Base-by-base conservation (phyloP, 73 alveolate genomes). In the Paramecium primaurelia region DNA sequence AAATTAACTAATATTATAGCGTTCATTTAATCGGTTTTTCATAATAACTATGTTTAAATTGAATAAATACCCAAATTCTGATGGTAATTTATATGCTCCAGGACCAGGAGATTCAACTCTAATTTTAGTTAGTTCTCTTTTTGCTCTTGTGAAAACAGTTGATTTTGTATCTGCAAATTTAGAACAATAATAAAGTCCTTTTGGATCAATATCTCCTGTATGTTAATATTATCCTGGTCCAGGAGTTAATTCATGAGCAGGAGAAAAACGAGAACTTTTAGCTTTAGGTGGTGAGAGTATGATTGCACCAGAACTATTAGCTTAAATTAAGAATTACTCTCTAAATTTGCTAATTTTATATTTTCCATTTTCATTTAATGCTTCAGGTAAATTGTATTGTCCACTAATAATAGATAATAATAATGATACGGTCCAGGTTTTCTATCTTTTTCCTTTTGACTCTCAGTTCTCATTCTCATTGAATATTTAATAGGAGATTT, bases 51-150 rank as follows among this genome's bases (percentile, higher is more conserved):
- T 26, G 47, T 32, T 32, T 12, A 32, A 64, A 28, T 12, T 32
- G 59, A n/a, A 6, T 20, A 12, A 89, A 30, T 89, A 51, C 22
- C 94, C 94, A 47, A 89, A 89, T 42, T 89, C 94, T 42, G 92
- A 30, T 69, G 94, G 94, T 26, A 89, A 64, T 71, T 73, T 89
- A 32, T 89, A 89, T 59, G 58, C 75, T 8, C 94, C 94, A n/a
- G 94, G 94, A 8, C 94, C 94, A 28, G 94, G 94, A 40, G 94
- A 80, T 25, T 45, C 42, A 1, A 20, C 51, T 10, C 91, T 22
- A 2, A 44, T 45, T 45, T 49, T 80, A 11, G 44, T 49, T 25
- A 47, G 25, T 42, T 80, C 75, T 26, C 91, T 80, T 36, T 80
- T 80, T 7, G 91, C 75, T 80, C 26, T 80, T 7, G 91, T 80